Conservation (phyloP, 163 green algal genomes). For the Coccomyxa subellipsoidea region DNA sequence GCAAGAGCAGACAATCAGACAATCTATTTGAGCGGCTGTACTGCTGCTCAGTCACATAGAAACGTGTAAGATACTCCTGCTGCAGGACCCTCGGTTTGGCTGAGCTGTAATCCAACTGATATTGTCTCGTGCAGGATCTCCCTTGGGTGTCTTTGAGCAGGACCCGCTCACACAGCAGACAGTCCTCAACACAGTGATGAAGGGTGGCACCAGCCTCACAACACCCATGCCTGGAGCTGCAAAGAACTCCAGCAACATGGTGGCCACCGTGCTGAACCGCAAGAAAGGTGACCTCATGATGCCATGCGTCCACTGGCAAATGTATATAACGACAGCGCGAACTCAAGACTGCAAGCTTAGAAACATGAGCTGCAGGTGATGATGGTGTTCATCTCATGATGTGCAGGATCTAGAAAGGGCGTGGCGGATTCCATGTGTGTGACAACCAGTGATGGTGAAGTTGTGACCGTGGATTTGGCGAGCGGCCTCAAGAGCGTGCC, state of each 20-base stretch:
- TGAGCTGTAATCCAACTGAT: background rate
- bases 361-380: background rate
- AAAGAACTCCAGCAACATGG: background rate
- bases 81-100: background rate
- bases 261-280: background rate
- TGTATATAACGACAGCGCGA: background rate
- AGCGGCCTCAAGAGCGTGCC: background rate
- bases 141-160: background rate
- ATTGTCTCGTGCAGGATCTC: background rate
- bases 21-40: too few species aligned
- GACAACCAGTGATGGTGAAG: background rate
- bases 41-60: too few species aligned
- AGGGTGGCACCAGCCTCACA: slow-evolving; percentile 1
- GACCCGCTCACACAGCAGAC: slow-evolving; percentile 1
- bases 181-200: background rate
- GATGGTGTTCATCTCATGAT: background rate
- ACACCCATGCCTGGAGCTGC: background rate
- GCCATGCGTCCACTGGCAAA: background rate
- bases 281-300: background rate
- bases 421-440: background rate
- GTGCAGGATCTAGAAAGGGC: background rate
- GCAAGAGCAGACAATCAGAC: too few species aligned
- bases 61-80: too few species aligned
- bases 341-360: background rate
- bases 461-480: background rate